phyloP scores from a whole-genome alignment of 1,284 basidiomycete species.

The Megacollybia platyphylla region DNA sequence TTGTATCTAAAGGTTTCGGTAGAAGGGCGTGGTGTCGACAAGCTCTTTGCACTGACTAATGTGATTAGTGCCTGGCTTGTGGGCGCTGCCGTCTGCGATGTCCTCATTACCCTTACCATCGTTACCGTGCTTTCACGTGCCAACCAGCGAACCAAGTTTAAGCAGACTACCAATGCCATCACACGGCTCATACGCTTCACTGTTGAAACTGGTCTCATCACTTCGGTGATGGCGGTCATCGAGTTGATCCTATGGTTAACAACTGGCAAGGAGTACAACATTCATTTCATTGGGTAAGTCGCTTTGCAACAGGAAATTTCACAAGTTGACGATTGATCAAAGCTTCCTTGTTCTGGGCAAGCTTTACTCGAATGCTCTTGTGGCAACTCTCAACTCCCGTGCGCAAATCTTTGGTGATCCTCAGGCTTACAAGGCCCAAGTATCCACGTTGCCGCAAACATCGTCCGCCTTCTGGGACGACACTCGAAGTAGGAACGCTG shows the following conservation, averaged over 20 bases:
- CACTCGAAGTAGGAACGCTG: background rate
- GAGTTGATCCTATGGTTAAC: conserved; percentile 9
- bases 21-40: background rate
- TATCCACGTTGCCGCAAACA: background rate
- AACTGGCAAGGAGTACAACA: conserved; percentile 4
- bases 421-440: background rate
- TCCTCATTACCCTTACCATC: conserved; percentile 8
- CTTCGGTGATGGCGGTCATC: conserved; percentile 8
- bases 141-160: conserved; percentile 2
- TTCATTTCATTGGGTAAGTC: conserved; percentile 10
- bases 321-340: background rate
- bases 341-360: conserved; percentile 7
- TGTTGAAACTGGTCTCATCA: conserved; percentile 10
- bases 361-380: conserved; percentile 7
- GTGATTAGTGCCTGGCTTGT: conserved; percentile 8
- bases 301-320: background rate
- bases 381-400: conserved; percentile 7
- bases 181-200: conserved; percentile 10
- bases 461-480: background rate
- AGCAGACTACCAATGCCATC: conserved; percentile 6
- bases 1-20: background rate
- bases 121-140: conserved; percentile 5
- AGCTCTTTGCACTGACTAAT: conserved; percentile 2
- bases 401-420: background rate
- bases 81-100: conserved; percentile 7